phyloP scores from a whole-genome alignment of 2,329 filamentous ascomycete species.

The Xylariaceae sp. region DNA sequence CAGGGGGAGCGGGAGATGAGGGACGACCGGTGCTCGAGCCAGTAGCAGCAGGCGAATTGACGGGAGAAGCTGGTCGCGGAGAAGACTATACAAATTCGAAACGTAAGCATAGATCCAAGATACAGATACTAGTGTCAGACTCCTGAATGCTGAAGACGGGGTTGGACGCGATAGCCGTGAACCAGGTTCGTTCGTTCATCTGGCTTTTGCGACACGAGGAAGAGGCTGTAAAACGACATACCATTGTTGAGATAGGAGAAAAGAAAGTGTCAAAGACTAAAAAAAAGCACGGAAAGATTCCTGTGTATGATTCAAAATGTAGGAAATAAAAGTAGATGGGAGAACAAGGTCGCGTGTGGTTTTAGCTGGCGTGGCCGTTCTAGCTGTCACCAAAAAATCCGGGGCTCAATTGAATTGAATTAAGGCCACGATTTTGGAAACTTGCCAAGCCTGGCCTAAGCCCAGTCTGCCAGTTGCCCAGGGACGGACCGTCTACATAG shows the following conservation, averaged over 20 bases:
- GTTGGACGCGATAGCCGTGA: neutral
- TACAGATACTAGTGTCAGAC: neutral
- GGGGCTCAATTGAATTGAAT: slow-evolving; percentile 38
- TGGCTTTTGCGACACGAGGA: neutral
- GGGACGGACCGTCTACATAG: neutral
- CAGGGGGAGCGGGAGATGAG: slow-evolving; percentile 85
- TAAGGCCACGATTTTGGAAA: slow-evolving; percentile 44
- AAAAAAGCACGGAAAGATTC: slow-evolving; percentile 16
- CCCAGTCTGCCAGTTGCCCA: neutral
- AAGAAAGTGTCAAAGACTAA: slow-evolving; percentile 16
- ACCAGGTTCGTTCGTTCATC: neutral
- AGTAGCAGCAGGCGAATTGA: slow-evolving; percentile 58
- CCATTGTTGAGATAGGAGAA: slow-evolving; percentile 27
- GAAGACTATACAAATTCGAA: slow-evolving; percentile 51
- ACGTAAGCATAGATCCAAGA: slow-evolving; percentile 12
- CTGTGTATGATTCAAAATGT: slow-evolving; percentile 16
- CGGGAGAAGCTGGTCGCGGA: slow-evolving; percentile 62
- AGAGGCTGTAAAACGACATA: slow-evolving; percentile 13
- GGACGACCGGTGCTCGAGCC: slow-evolving; percentile 76
- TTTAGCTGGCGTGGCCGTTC: slow-evolving; percentile 29
- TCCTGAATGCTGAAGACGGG: neutral
- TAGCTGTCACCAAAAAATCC: slow-evolving; percentile 38
- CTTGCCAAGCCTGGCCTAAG: slow-evolving; percentile 5
- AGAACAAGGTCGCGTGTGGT: slow-evolving; percentile 24
- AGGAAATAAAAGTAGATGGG: slow-evolving; percentile 45